Evolutionary conservation across 2,329 filamentous ascomycete genomes (phyloP), one percentile per base, ranked within the genome.

Genomic region (Fusarium sp.): DNA sequence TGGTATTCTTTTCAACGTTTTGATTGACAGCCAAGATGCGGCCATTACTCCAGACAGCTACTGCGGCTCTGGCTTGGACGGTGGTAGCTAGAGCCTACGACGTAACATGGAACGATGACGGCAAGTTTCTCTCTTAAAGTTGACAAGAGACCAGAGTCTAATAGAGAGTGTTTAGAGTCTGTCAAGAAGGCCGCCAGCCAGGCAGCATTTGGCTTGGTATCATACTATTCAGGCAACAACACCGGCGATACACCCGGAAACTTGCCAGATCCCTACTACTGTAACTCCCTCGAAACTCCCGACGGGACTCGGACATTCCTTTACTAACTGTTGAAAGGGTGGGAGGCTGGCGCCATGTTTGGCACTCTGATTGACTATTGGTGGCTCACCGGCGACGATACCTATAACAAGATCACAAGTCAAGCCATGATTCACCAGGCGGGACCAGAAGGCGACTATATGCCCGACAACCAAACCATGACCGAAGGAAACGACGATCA

Each of bases 331-430:
- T 21, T 23, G 8, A 33, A 38, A 78, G 76, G 80, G 89, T 93
- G 89, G 89, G 88, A 91, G 73, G 86, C 87, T 0, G 86, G 88
- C 17, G 85, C 87, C 49, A 83, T 93, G 81, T 90, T 92, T 68
- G 86, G 88, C 49, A 84, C 86, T 2, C 72, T 92, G 63, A 76
- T 92, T 49, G 88, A 92, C 72, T 92, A 92, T 75, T 91, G 87
- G 86, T 83, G 84, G 63, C 81, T 87, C 51, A 91, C 88, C 0
- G 88, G 86, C 14, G 88, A 92, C 74, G 71, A 77, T 1, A 81
- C 82, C 4, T 91, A 91, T 76, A 88, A 88, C 71, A 75, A 80
- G 9, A 78, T 85, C 32, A 83, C 83, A 2, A 80, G 76, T 15
- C 79, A 88, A 69, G 88, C 82, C 2, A 70, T 91, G 67, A 67